A percentile compares a stretch with the other conserved stretches of the same genome.
These are phyloP conservation scores for Keqinozyma sinolaborantium DNA, from an alignment of 1,139 yeast genomes.

Conservation along the genomic window DNA sequence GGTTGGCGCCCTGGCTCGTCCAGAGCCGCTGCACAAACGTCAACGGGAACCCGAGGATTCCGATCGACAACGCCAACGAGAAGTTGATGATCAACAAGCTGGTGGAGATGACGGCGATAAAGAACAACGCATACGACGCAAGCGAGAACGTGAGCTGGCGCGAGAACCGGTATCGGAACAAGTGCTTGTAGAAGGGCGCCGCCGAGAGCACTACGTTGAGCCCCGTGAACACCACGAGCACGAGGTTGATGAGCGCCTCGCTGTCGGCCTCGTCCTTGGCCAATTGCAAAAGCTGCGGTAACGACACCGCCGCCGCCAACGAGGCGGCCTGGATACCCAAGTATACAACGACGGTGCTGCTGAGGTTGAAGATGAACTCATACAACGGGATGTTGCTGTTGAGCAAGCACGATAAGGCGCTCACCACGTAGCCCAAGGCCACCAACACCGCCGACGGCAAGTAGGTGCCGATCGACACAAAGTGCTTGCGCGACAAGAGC, in stretches of 20 bases:
- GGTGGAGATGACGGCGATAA: slow-evolving; percentile 66
- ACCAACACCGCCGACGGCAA: slow-evolving; percentile 80
- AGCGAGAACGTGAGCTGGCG: slow-evolving; percentile 24
- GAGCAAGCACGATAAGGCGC: slow-evolving; percentile 60
- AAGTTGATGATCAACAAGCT: slow-evolving; percentile 82
- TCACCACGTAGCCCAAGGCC: slow-evolving; percentile 67
- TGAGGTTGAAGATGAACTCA: slow-evolving; percentile 21
- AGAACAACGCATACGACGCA: slow-evolving; percentile 46
- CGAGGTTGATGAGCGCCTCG: slow-evolving; percentile 13
- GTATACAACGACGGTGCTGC: slow-evolving; percentile 24
- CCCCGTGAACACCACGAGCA: slow-evolving; percentile 17
- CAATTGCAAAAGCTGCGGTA: slow-evolving; percentile 21
- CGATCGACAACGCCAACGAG: slow-evolving; percentile 70
- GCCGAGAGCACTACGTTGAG: slow-evolving; percentile 16
- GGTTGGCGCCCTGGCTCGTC: slow-evolving; percentile 8
- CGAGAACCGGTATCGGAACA: slow-evolving; percentile 11
- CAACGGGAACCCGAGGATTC: slow-evolving; percentile 67
- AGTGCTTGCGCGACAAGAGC: slow-evolving; percentile 69
- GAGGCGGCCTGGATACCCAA: slow-evolving; percentile 34
- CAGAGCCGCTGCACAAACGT: slow-evolving; percentile 55
- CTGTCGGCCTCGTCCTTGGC: slow-evolving; percentile 11
- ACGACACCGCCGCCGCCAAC: slow-evolving; percentile 20
- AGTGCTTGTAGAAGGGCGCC: slow-evolving; percentile 14
- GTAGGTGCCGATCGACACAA: slow-evolving; percentile 93
- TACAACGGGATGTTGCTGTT: slow-evolving; percentile 32